Base-by-base conservation (phyloP, 495 filamentous ascomycete species). In the Hypoxylon intermedium region DNA sequence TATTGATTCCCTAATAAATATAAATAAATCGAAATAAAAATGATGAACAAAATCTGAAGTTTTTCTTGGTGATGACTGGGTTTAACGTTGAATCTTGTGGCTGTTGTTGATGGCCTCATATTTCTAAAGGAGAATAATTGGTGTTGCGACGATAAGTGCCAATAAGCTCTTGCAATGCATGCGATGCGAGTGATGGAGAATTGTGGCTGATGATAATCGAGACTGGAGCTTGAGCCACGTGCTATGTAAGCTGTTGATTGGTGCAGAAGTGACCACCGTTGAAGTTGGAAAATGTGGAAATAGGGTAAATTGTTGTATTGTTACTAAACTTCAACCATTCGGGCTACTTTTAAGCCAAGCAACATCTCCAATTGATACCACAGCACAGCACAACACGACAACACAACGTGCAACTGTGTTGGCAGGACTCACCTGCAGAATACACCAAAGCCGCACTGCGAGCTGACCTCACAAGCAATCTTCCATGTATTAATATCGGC, bases 201-300 rank as follows among this genome's bases (percentile, higher is more conserved):
- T 47, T 42, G 53, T 57, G 53, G 53, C 53, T 57, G 24, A 12
- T 33, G 15, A n/a, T n/a, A n/a, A n/a, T n/a, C n/a, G n/a, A n/a
- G n/a, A n/a, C n/a, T 13, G 16, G 43, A 53, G 19, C 41, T 43
- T 26, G 1, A 28, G 48, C 48, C 44, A 64, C 44, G 6, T 19
- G 6, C 44, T 44, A 53, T 0, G 3, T 53, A 64, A 53, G 60
- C 49, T 6, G 4, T 28, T 56, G 59, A 56, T 56, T 56, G 45
- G 45, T 33, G 44, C 37, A 16, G 53, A 65, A 59, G 55, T 65
- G 61, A 65, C 61, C 61, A 65, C 61, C 49, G 61, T 65, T 65
- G 54, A 59, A 65, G 19, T 45, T 53, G 15, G 20, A 53, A 53
- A 60, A 51, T 56, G 46, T 46, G 46, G 53, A 52, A 51, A 57